These are phyloP conservation scores for Trichosporon ovoides DNA, from an alignment of 1,284 basidiomycete species.

Conservation along the genomic window DNA sequence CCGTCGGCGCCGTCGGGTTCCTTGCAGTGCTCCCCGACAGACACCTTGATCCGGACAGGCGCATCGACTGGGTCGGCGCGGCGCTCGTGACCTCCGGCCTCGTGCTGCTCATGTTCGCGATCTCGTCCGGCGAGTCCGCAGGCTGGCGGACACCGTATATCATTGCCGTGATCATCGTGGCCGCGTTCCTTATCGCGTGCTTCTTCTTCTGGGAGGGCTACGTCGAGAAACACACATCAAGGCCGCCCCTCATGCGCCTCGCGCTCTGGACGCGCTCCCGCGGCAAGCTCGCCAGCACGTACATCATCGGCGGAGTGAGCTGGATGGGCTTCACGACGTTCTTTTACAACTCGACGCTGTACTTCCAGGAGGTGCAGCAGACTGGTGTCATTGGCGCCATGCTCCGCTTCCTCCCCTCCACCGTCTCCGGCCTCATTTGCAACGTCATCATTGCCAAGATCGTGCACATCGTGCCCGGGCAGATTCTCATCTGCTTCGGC, in stretches of 20 bases:
- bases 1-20: slow-evolving; percentile 55
- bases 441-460: slow-evolving; percentile 53
- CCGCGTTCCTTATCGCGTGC: slow-evolving; percentile 56
- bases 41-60: slow-evolving; percentile 50
- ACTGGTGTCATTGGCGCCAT: slow-evolving; percentile 58
- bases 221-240: slow-evolving; percentile 50
- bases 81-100: slow-evolving; percentile 67
- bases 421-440: slow-evolving; percentile 62
- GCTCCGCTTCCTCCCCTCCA: slow-evolving; percentile 71
- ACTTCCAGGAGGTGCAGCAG: slow-evolving; percentile 38
- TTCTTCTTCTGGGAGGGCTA: slow-evolving; percentile 68
- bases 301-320: slow-evolving; percentile 62
- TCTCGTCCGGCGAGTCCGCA: slow-evolving; percentile 67
- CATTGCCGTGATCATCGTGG: slow-evolving; percentile 58
- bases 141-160: slow-evolving; percentile 67
- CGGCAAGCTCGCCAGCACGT: slow-evolving; percentile 62
- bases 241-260: slow-evolving; percentile 65
- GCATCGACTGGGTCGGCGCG: slow-evolving; percentile 79
- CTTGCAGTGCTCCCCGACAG: slow-evolving; percentile 56
- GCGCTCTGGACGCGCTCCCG: slow-evolving; percentile 63
- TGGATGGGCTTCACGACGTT: slow-evolving; percentile 58
- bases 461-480: slow-evolving; percentile 32
- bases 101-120: slow-evolving; percentile 70
- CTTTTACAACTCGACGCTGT: slow-evolving; percentile 41
- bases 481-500: slow-evolving; percentile 56